These are phyloP conservation scores for Populus tremula DNA, from an alignment of 345 rosid genomes.

Conservation along the genomic window DNA sequence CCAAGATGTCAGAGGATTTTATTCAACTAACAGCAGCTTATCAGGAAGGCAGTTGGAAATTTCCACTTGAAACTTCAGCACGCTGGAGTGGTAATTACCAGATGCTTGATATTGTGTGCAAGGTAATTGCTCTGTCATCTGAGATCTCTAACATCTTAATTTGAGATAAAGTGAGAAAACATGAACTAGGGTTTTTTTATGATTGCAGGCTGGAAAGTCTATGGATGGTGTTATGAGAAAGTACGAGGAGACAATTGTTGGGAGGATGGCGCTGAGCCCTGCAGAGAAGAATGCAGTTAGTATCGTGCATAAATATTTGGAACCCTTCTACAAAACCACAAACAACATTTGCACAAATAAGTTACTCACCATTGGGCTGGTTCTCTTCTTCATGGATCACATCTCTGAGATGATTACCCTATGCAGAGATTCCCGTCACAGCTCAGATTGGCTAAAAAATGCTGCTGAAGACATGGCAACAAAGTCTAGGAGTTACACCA, in stretches of 20 bases:
- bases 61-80: constrained; percentile 74
- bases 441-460: constrained; percentile 76
- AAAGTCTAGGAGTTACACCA: constrained; percentile 67
- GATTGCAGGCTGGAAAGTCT: constrained; percentile 70
- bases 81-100: constrained; percentile 93
- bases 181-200: constrained; percentile 12
- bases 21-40: constrained; percentile 56
- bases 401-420: constrained; percentile 68
- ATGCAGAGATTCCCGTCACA: constrained; percentile 68
- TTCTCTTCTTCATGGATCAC: constrained; percentile 95
- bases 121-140: constrained; percentile 42
- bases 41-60: constrained; percentile 87
- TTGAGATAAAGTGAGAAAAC: constrained; percentile 1
- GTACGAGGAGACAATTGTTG: constrained; percentile 55
- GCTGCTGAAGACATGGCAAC: constrained; percentile 85
- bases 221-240: constrained; percentile 75
- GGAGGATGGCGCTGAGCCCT: constrained; percentile 52
- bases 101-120: constrained; percentile 76
- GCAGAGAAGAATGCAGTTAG: constrained; percentile 61
- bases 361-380: constrained; percentile 72
- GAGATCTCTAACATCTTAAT: background rate
- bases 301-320: constrained; percentile 64
- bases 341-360: constrained; percentile 69
- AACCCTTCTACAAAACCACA: constrained; percentile 80
- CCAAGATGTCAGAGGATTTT: constrained; percentile 64